phyloP scores from a whole-genome alignment of 495 filamentous ascomycete species.

The Penicillium bialowiezense region DNA sequence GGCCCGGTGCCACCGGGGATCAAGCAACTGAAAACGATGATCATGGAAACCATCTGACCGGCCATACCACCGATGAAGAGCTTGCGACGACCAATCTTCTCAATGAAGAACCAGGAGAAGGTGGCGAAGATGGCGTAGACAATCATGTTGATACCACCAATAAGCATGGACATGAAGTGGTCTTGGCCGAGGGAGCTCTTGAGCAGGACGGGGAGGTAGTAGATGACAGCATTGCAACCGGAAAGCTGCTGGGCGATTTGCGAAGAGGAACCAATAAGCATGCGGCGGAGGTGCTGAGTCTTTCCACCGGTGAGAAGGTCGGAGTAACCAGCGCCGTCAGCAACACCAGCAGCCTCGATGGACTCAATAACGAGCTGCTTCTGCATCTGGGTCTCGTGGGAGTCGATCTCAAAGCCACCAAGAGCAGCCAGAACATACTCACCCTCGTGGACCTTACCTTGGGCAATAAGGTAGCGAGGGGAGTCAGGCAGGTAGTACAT shows the following conservation, averaged over 20 bases:
- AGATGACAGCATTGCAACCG: constrained; percentile 80
- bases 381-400: constrained; percentile 56
- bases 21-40: constrained; percentile 69
- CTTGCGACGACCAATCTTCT: constrained; percentile 71
- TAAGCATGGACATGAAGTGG: constrained; percentile 65
- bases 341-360: constrained; percentile 56
- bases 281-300: constrained; percentile 46
- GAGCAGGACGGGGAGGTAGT: constrained; percentile 80
- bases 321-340: constrained; percentile 31
- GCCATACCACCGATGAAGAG: constrained; percentile 71
- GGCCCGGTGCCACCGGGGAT: constrained; percentile 53
- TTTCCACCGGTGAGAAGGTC: constrained; percentile 43
- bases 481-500: constrained; percentile 74
- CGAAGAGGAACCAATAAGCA: constrained; percentile 53
- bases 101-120: constrained; percentile 81
- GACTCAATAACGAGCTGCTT: constrained; percentile 71
- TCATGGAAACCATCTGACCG: constrained; percentile 69
- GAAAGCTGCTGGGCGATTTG: constrained; percentile 83
- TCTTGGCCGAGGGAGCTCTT: constrained; percentile 59
- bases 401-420: constrained; percentile 54
- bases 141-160: constrained; percentile 83
- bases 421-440: constrained; percentile 69
- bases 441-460: constrained; percentile 66
- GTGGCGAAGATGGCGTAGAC: constrained; percentile 77
- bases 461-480: constrained; percentile 69